Conservation (phyloP, 768 basidiomycete species). For the Serendipita indica region DNA sequence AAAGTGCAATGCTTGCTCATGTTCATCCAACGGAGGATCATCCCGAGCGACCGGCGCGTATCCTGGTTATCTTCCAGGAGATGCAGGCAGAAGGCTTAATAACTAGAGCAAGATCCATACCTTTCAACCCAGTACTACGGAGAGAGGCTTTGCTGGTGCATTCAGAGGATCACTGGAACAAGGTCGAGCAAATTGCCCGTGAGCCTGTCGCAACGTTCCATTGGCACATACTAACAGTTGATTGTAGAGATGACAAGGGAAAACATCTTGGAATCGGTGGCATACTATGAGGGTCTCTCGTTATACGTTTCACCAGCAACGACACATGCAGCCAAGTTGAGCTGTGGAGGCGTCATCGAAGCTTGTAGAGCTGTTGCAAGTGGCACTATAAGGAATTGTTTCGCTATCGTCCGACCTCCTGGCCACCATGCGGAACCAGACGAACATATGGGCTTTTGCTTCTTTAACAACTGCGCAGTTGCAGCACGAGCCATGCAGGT, state of each 20-base stretch:
- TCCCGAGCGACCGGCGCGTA: conserved; percentile 66
- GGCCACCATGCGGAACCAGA: conserved; percentile 98
- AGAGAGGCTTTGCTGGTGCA: conserved; percentile 84
- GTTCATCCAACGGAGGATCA: conserved; percentile 40
- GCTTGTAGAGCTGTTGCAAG: conserved; percentile 75
- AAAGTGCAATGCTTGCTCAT: conserved; percentile 76
- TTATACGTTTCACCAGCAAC: conserved; percentile 84
- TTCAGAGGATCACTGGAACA: conserved; percentile 81
- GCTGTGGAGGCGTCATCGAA: conserved; percentile 91
- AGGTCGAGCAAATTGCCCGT: conserved; percentile 73
- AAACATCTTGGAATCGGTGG: conserved; percentile 56
- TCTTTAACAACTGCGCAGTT: conserved; percentile 97
- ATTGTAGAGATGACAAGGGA: conserved; percentile 55
- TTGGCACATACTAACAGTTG: neutral
- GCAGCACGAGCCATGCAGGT: conserved; percentile 72
- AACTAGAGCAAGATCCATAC: conserved; percentile 60
- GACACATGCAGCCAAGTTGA: conserved; percentile 68
- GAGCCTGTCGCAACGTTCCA: conserved; percentile 16
- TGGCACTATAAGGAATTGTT: conserved; percentile 63
- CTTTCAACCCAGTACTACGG: conserved; percentile 54
- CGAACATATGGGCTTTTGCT: conserved; percentile 98
- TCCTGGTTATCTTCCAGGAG: conserved; percentile 54
- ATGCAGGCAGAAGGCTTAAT: conserved; percentile 47
- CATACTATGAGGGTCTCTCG: conserved; percentile 81
- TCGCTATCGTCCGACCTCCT: conserved; percentile 93